phyloP scores from a whole-genome alignment of 192 early-diverging fungal genomes.

The Backusella sp. region DNA sequence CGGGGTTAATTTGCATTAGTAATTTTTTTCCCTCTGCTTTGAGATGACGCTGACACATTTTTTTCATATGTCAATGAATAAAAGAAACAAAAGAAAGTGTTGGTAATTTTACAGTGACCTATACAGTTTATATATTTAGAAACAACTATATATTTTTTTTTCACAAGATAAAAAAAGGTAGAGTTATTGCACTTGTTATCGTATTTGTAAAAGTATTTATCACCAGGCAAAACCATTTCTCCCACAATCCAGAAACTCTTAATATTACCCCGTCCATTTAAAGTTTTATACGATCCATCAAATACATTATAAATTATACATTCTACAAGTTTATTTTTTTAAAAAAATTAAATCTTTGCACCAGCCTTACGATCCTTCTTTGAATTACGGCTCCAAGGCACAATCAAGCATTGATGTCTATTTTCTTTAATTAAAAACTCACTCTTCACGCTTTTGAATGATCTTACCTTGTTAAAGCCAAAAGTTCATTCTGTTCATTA shows the following conservation, averaged over 20 bases:
- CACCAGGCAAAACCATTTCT: not conserved
- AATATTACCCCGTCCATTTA: not conserved
- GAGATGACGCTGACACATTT: too few species aligned
- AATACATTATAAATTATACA: not conserved
- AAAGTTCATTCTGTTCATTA: conserved; percentile 23
- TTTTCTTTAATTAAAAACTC: not conserved
- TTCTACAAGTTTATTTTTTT: not conserved
- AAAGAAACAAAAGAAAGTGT: too few species aligned
- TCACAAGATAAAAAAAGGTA: too few species aligned
- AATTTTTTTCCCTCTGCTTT: too few species aligned
- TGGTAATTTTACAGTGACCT: too few species aligned
- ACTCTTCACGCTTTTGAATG: not conserved
- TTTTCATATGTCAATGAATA: too few species aligned
- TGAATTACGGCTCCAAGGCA: conserved; percentile 15
- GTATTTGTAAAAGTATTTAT: not conserved
- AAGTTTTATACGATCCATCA: not conserved
- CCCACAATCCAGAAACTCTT: not conserved
- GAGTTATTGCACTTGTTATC: not conserved
- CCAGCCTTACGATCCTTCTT: not conserved
- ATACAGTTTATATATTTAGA: too few species aligned
- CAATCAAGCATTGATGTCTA: conserved; percentile 14
- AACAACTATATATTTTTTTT: too few species aligned
- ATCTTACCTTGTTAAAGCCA: conserved; percentile 36
- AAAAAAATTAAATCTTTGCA: not conserved
- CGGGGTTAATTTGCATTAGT: too few species aligned